These are phyloP conservation scores for Corymbia calophylla DNA, from an alignment of 441 rosid species.

Conservation along the genomic window DNA sequence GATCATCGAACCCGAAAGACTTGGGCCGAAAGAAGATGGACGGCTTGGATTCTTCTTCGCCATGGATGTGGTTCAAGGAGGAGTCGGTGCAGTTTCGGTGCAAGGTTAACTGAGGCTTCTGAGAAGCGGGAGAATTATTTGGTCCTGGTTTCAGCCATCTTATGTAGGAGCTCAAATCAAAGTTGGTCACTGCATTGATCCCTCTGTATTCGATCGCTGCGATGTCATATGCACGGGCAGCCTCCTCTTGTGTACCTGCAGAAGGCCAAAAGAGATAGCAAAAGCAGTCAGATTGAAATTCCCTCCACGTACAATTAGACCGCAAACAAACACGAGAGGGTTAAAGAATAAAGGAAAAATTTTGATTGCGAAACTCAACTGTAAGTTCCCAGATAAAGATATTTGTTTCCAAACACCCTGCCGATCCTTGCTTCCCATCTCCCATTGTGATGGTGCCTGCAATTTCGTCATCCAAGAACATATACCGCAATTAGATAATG, in stretches of 20 bases:
- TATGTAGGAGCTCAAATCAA: slow-evolving; percentile 36
- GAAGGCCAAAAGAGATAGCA: neutral
- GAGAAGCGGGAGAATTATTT: neutral
- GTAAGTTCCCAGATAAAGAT: slow-evolving; percentile 68
- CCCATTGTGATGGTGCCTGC: slow-evolving; percentile 72
- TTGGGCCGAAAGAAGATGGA: slow-evolving; percentile 8
- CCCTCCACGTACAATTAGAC: neutral
- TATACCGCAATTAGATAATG: neutral
- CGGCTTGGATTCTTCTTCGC: slow-evolving; percentile 2
- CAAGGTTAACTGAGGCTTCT: slow-evolving; percentile 1
- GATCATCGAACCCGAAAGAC: neutral
- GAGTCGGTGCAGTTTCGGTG: neutral
- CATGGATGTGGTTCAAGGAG: slow-evolving; percentile 3
- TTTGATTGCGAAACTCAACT: slow-evolving; percentile 16
- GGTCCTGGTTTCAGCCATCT: slow-evolving; percentile 36
- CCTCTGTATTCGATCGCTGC: slow-evolving; percentile 78
- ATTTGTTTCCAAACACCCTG: slow-evolving; percentile 67
- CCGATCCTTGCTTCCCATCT: slow-evolving; percentile 83
- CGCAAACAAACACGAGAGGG: neutral
- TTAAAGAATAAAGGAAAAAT: neutral
- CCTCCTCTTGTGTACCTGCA: slow-evolving; percentile 71
- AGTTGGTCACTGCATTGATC: slow-evolving; percentile 53
- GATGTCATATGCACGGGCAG: slow-evolving; percentile 67
- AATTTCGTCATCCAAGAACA: neutral
- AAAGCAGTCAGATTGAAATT: neutral